Base-by-base conservation (phyloP, 495 filamentous ascomycete species). In the Hypoxylon rickii region DNA sequence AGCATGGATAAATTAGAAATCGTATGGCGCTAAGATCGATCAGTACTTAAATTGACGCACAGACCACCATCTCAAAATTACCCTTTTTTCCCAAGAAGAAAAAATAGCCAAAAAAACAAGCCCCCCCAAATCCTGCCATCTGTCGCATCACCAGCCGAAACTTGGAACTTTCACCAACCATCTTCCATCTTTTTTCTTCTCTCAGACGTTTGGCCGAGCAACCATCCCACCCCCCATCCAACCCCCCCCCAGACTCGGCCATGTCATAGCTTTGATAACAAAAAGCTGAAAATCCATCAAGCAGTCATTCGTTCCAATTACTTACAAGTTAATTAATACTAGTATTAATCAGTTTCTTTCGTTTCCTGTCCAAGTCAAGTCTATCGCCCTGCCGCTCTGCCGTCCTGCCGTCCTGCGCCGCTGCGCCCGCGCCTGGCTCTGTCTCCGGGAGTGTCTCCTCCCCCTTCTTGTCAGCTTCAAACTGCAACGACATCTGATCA, bases 171-270 rank as follows among this genome's bases (percentile, higher is more conserved):
- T 16, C 18, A 32, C 31, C 10, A 20, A 38, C 39, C 39, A 43
- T 33, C 42, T 31, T 33, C 37, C 47, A 41, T 15, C 22, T 0
- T 21, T 15, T 11, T 24, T 18, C 34, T 42, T 44, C 48, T 44
- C 29, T 40, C 45, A 45, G n/a, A 46, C 51, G 32, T 62, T 57
- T 62, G 52, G 58, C 58, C 52, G 47, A 62, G 58, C 58, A 62
- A 62, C 58, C 39, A 55, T 50, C 31, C 51, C 40, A 55, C 41
- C n/a, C n/a, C n/a, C n/a, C n/a, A n/a, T 38, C 42, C 17, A 36
- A 47, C 36, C 19, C 5, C 36, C 38, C 36, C 26, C 29, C 36
- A 29, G 24, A 4, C 42, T 40, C 34, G 47, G 31, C 43, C 51
- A 56, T 62, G 52, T 53, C 52, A 57, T 62, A 62, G 45, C 33